A percentile compares a stretch with the other conserved stretches of the same genome.
Evolutionary conservation across 345 rosid species (phyloP).

Genomic region (Citrus mangshanensis): DNA sequence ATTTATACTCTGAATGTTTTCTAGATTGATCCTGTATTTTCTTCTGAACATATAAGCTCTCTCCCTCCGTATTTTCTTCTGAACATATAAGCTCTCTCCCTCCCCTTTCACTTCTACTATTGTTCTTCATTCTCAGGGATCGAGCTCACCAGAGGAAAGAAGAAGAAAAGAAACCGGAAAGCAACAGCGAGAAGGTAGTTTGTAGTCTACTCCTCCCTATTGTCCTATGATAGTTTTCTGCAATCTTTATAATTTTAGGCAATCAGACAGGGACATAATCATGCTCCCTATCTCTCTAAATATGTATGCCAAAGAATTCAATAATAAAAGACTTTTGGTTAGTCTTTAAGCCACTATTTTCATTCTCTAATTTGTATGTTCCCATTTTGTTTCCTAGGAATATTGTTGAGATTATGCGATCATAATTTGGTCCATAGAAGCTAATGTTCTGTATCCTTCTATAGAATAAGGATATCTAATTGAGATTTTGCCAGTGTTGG

Average conservation of each 20-base stretch:
- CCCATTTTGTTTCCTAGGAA: not conserved
- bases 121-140: conserved; percentile 39
- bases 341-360: not conserved
- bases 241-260: not conserved
- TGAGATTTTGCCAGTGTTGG: not conserved
- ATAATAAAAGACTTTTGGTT: not conserved
- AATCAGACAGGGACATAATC: not conserved
- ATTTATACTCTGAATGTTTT: not conserved
- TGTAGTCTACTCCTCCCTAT: not conserved
- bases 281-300: not conserved
- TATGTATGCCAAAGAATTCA: not conserved
- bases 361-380: not conserved
- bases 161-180: conserved; percentile 45
- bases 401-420: not conserved
- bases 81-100: not conserved
- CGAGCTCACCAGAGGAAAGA: conserved; percentile 36
- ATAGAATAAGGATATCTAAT: not conserved
- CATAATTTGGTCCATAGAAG: not conserved
- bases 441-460: not conserved
- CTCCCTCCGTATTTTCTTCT: not conserved
- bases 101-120: conserved; percentile 1
- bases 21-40: not conserved
- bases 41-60: not conserved
- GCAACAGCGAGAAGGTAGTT: conserved; percentile 67
- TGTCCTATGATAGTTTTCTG: not conserved